These are phyloP conservation scores for Neopestalotiopsis clavispora DNA, from an alignment of 2,329 filamentous ascomycete genomes.

Conservation along the genomic window DNA sequence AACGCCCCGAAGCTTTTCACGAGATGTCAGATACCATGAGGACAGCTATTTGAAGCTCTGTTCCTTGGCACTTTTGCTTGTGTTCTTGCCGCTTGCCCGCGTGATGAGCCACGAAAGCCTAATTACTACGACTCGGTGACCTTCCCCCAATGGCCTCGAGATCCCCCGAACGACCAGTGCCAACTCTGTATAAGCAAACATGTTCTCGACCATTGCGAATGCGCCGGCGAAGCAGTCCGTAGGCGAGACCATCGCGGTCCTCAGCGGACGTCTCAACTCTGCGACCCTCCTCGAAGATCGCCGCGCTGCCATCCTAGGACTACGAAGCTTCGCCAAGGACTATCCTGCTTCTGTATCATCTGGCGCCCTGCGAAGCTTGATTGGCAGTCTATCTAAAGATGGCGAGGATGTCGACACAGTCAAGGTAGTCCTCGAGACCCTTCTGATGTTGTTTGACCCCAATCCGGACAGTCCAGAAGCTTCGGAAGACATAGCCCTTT, in stretches of 20 bases:
- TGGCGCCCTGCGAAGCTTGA: conserved; percentile 86
- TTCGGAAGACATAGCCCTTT: conserved; percentile 93
- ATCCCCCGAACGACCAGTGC: conserved; percentile 22
- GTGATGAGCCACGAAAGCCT: conserved; percentile 26
- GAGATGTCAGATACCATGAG: not conserved
- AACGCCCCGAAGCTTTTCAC: not conserved
- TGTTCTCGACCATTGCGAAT: conserved; percentile 66
- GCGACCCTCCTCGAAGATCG: conserved; percentile 94
- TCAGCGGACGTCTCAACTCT: conserved; percentile 85
- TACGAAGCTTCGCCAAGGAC: conserved; percentile 94
- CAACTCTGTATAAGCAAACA: conserved; percentile 45
- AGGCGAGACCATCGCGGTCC: conserved; percentile 88
- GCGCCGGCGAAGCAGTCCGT: conserved; percentile 96
- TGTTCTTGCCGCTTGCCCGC: not conserved
- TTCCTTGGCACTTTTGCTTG: not conserved
- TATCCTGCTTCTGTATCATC: conserved; percentile 96
- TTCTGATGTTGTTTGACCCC: conserved; percentile 87
- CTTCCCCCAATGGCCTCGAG: conserved; percentile 35
- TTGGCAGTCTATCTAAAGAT: conserved; percentile 84
- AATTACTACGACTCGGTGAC: conserved; percentile 26
- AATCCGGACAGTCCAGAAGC: conserved; percentile 81
- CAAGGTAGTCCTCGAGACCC: conserved; percentile 91
- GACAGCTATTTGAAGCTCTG: conserved; percentile 6
- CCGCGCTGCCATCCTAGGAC: conserved; percentile 86
- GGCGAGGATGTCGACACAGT: conserved; percentile 94